Percentiles rank a stretch among this genome's conserved stretches.
phyloP scores from a whole-genome alignment of 345 rosid genomes.

The Aquilaria sinensis region DNA sequence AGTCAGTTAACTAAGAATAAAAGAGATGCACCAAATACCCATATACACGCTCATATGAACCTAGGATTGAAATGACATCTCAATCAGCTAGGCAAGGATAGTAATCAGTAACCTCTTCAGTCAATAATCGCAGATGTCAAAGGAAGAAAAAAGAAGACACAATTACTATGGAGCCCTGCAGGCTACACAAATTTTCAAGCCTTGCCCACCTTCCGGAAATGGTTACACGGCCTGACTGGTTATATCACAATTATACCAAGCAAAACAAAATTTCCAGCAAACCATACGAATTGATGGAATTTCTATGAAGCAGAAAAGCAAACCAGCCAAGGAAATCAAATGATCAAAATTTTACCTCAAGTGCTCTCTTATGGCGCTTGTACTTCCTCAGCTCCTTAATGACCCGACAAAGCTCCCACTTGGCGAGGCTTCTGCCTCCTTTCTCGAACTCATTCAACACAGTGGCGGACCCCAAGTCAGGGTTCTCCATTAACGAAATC shows the following conservation, averaged over 20 bases:
- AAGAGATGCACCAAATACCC: too few relatives aligned
- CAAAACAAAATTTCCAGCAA: not conserved
- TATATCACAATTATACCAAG: not conserved
- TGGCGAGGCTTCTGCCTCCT: constrained; percentile 55
- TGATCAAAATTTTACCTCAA: constrained; percentile 45
- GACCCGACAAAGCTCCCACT: constrained; percentile 89
- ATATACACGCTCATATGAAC: too few relatives aligned
- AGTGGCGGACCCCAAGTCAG: constrained; percentile 61
- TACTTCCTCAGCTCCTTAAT: constrained; percentile 87
- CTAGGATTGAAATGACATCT: too few relatives aligned
- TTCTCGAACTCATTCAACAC: constrained; percentile 72
- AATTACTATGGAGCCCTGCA: too few relatives aligned
- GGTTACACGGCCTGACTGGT: not conserved
- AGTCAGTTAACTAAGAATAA: too few relatives aligned
- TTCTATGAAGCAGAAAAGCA: not conserved
- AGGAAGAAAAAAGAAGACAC: too few relatives aligned
- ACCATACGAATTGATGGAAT: not conserved
- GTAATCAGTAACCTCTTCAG: not conserved
- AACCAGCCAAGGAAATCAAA: not conserved
- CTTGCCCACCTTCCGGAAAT: constrained; percentile 1
- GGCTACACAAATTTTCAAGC: not conserved
- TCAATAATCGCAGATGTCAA: not conserved
- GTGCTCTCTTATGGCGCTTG: constrained; percentile 68
- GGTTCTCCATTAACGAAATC: constrained; percentile 70
- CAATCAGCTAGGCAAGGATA: not conserved